Conservation (phyloP, 1,284 basidiomycete species). For the Puccinia brachypodii region DNA sequence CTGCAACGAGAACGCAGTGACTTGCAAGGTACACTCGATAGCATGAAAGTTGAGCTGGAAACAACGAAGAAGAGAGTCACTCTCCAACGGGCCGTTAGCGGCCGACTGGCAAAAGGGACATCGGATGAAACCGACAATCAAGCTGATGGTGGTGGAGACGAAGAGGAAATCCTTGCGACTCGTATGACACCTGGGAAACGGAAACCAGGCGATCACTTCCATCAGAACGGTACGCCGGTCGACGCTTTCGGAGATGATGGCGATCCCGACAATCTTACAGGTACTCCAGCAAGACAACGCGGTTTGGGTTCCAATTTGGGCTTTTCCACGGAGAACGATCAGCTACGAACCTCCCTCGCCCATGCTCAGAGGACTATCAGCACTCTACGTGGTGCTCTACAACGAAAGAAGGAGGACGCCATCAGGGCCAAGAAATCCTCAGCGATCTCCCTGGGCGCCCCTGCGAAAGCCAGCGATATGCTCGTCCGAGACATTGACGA, state of each 20-base stretch:
- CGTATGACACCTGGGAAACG: constrained; percentile 50
- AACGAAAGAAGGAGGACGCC: constrained; percentile 71
- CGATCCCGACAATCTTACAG: constrained; percentile 7
- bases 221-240: constrained; percentile 24
- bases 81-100: constrained; percentile 53
- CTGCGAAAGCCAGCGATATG: constrained; percentile 50
- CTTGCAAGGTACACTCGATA: constrained; percentile 72
- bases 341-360: constrained; percentile 42
- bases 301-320: constrained; percentile 39
- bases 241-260: constrained; percentile 2
- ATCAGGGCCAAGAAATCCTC: constrained; percentile 40
- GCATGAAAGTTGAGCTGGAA: constrained; percentile 70
- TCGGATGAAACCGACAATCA: constrained; percentile 3
- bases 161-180: constrained; percentile 50
- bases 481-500: constrained; percentile 47
- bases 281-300: constrained; percentile 17
- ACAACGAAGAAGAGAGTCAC: constrained; percentile 62
- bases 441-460: constrained; percentile 39
- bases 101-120: constrained; percentile 58
- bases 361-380: constrained; percentile 60
- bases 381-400: constrained; percentile 72
- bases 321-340: constrained; percentile 45
- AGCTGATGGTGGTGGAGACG: background rate
- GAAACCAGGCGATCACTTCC: constrained; percentile 39
- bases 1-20: constrained; percentile 89